These are phyloP conservation scores for Stagonosporopsis chrysanthemi DNA, from an alignment of 2,329 filamentous ascomycete genomes.

Conservation along the genomic window DNA sequence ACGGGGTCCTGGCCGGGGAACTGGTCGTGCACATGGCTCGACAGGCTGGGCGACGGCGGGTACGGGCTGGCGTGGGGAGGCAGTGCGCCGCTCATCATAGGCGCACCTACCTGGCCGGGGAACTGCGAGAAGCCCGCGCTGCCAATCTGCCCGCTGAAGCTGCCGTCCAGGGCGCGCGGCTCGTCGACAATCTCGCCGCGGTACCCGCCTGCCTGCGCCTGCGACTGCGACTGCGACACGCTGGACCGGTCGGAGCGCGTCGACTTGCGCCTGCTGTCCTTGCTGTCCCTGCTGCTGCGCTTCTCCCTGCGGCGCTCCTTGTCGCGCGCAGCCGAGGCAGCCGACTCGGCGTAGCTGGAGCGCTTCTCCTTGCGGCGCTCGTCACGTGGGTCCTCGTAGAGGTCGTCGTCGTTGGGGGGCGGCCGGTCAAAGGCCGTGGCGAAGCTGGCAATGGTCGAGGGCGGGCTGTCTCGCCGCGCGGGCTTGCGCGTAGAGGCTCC, in stretches of 20 bases:
- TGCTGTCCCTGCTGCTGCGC: constrained; percentile 30
- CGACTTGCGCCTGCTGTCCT: constrained; percentile 41
- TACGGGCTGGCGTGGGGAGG: constrained; percentile 21
- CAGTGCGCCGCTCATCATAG: constrained; percentile 47
- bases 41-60: constrained; percentile 25
- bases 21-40: constrained; percentile 62
- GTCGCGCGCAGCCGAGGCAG: constrained; percentile 38
- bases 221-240: neutral
- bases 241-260: constrained; percentile 37
- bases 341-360: constrained; percentile 42
- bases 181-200: constrained; percentile 43
- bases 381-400: constrained; percentile 42
- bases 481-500: constrained; percentile 45
- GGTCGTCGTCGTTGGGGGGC: constrained; percentile 41
- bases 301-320: constrained; percentile 35
- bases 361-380: constrained; percentile 36
- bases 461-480: constrained; percentile 38
- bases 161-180: constrained; percentile 31
- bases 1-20: constrained; percentile 66
- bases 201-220: constrained; percentile 37
- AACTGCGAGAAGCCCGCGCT: constrained; percentile 46
- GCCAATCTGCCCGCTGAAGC: constrained; percentile 42
- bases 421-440: constrained; percentile 49
- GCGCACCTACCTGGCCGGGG: constrained; percentile 44
- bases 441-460: constrained; percentile 49